Evolutionary conservation across 495 filamentous ascomycete genomes (phyloP), one percentile per base, ranked within the genome.

Genomic region (Aspergillus diversus): DNA sequence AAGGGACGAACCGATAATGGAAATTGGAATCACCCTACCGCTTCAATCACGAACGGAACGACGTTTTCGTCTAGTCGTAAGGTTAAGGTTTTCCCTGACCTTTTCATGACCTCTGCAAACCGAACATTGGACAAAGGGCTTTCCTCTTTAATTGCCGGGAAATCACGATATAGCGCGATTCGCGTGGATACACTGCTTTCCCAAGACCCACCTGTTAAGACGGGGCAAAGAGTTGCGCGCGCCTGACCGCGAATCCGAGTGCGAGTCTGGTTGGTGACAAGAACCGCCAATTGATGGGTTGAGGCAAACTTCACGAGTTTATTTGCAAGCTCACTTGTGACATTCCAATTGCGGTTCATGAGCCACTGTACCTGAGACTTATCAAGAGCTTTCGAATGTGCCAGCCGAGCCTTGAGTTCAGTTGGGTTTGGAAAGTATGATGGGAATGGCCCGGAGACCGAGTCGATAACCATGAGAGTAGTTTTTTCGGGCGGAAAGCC

Each of bases 401-500:
- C 43, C 8, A 77, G 60, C 3, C 73, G 74, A n/a, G 75, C 63
- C 60, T 75, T 74, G 13, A 78, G 59, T 39, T 82, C 80, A 5
- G 74, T 68, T 16, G 76, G 72, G 55, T 80, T 79, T 8, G 87
- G 89, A 57, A 93, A 93, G 46, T 92, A 89, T 54, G 87, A 81
- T 57, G 88, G 86, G 63, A 95, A 80, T n/a, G 90, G 77, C 13
- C 84, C 86, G 8, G 92, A 91, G 16, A 95, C 73, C 1, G 88
- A 87, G 71, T 95, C 91, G 66, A 97, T 77, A 9, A 96, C 81
- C n/a, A 97, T 66, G 1, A 96, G 79, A 17, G 74, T 79, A 5
- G 89, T 89, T 31, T 77, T 73, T 34, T 69, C 62, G 0, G 88
- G 87, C 15, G 91, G 83, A 69, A 90, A 87, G 27, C 69, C 69